phyloP scores from a whole-genome alignment of 2,329 filamentous ascomycete species.

The Lomentospora prolificans region DNA sequence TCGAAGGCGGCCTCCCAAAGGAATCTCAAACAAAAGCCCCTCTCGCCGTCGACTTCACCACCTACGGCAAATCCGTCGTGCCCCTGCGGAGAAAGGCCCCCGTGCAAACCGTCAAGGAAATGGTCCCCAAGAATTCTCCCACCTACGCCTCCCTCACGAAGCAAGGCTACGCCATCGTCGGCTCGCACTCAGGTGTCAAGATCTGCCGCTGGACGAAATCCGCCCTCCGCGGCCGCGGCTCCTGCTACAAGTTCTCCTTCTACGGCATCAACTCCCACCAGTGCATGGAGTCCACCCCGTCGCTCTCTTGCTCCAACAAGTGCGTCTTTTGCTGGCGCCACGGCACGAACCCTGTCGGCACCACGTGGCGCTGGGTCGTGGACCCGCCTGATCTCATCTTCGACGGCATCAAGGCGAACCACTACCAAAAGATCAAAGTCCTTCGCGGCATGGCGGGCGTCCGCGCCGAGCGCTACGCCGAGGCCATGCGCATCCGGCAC shows the following conservation, averaged over 20 bases:
- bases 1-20: conserved; percentile 31
- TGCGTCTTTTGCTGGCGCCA: conserved; percentile 99
- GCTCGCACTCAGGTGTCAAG: conserved; percentile 91
- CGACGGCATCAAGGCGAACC: conserved; percentile 76
- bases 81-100: conserved; percentile 29
- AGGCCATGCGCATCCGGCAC: conserved; percentile 87
- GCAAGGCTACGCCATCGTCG: conserved; percentile 92
- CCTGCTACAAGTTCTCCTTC: conserved; percentile 96
- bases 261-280: conserved; percentile 95
- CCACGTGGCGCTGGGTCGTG: conserved; percentile 93
- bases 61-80: conserved; percentile 43
- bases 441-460: conserved; percentile 89
- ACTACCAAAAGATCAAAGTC: conserved; percentile 98
- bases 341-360: conserved; percentile 92
- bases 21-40: conserved; percentile 22
- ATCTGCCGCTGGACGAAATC: conserved; percentile 99
- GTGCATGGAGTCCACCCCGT: conserved; percentile 97
- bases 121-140: conserved; percentile 86
- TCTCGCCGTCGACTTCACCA: conserved; percentile 84
- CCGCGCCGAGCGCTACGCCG: conserved; percentile 79
- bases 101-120: conserved; percentile 59
- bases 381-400: conserved; percentile 88
- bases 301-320: conserved; percentile 93
- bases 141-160: conserved; percentile 87
- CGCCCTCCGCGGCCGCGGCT: conserved; percentile 81